Conservation (phyloP, 2,329 filamentous ascomycete genomes). For the Colletotrichum higginsianum region DNA sequence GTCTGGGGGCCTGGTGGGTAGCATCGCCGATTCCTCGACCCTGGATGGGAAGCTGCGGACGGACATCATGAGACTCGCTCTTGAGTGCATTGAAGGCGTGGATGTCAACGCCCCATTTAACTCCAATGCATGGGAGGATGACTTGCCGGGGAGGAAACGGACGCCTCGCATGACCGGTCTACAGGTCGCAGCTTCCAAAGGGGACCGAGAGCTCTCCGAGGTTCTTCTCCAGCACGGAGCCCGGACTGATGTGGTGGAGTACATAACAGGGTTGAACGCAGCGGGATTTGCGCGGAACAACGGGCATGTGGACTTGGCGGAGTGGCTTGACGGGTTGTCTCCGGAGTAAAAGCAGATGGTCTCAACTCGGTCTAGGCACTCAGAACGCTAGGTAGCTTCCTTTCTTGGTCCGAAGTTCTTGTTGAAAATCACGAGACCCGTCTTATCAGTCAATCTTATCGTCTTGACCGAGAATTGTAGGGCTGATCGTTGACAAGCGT, state of each 20-base stretch:
- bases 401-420: too few relatives aligned
- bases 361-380: too few relatives aligned
- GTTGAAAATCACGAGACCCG: too few relatives aligned
- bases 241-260: conserved; percentile 5
- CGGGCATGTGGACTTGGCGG: neutral
- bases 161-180: conserved; percentile 1
- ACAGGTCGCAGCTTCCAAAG: conserved; percentile 7
- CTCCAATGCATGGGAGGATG: conserved; percentile 8
- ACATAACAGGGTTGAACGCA: conserved; percentile 7
- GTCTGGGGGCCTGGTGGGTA: conserved; percentile 7
- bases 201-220: conserved; percentile 7
- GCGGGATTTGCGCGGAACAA: neutral
- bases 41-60: neutral
- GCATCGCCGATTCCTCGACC: neutral
- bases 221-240: neutral
- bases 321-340: conserved; percentile 8
- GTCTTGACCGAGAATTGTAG: too few relatives aligned
- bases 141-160: conserved; percentile 2
- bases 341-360: neutral
- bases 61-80: conserved; percentile 5
- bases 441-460: too few relatives aligned
- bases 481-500: too few relatives aligned
- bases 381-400: too few relatives aligned
- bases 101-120: conserved; percentile 3
- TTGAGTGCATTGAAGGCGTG: conserved; percentile 5